Evolutionary conservation across 208 protist species (phyloP), one percentile per base, ranked within the genome.

Genomic region (Trypanosoma avium): DNA sequence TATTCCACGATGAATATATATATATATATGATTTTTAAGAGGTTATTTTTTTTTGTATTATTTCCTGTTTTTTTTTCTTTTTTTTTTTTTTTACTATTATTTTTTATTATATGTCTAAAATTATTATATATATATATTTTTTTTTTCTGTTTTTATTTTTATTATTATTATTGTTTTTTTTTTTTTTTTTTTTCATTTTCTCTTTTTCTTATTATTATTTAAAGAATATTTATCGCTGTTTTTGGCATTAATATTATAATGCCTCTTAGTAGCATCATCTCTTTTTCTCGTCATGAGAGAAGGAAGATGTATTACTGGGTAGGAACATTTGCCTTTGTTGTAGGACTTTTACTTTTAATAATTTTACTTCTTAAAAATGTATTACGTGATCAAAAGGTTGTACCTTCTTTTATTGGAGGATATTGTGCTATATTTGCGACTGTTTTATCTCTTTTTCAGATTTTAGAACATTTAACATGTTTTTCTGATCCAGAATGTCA

Each of bases 351-450:
- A 17, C 29, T 93, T 8, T 62, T 93, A 19, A 73, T 88, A 38
- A 61, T 90, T n/a, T 61, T 95, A 35, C 43, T 92, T 13, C 64
- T 85, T 6, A 67, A 66, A 33, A 85, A 61, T 62, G 60, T 84
- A 9, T 29, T 79, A 30, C 50, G 63, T 33, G 76, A 84, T 42
- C 48, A 81, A 24, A 71, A 70, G 19, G 79, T 85, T 38, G 77
- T 94, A 29, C 92, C 89, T 3, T 74, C 74, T 9, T 88, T 95
- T 40, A 66, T 97, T 19, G 89, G 75, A 0, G 88, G 88, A 30
- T 97, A 97, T 71, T 97, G 92, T 58, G 88, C 92, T 35, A 78
- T 94, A 60, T 91, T 95, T 60, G 92, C 92, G 4, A 92, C 85
- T 13, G 32, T 97, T 43, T 61, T 97, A 21, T 97, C 92, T 2